Base-by-base conservation (phyloP, 2,329 filamentous ascomycete genomes). In the Ascochyta rabiei region DNA sequence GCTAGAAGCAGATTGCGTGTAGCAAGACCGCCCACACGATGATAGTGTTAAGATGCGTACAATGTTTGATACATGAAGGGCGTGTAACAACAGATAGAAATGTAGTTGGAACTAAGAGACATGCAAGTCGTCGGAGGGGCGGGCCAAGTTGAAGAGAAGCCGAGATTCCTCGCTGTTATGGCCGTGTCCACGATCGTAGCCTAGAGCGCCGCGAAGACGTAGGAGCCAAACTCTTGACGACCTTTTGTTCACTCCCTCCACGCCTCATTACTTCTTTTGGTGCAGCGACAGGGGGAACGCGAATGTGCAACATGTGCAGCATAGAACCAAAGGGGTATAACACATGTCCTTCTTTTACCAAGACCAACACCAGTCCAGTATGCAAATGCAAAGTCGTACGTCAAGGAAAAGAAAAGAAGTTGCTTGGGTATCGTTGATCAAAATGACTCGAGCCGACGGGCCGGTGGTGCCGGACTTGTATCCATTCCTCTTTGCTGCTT, bases 311-410 rank as follows among this genome's bases (percentile, higher is more conserved):
- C 23, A 18, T 15, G n/a, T n/a, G 40, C 34, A 21, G 39, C 26
- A 39, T 55, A 42, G 55, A 55, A 41, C 45, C 48, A 49, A 56
- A 40, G 54, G 62, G 63, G 63, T 66, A 66, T 66, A 62, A 56
- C 50, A 43, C 54, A 61, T 56, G 54, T 56, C 52, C 42, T 37
- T 53, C 40, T 60, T 60, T 57, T 56, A 48, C 58, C 49, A 56
- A 53, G 39, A 59, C 54, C 28, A 64, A 61, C 57, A 60, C 56
- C 60, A 54, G 53, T 43, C 34, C 54, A 51, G 59, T 57, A 61
- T 64, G 56, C 61, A 66, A 48, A 62, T 63, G 56, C 56, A 55
- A 46, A 54, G 44, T 48, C 42, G 45, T 58, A 49, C 35, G 38
- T 30, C 39, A 43, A 42, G 48, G 34, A 43, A 28, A 52, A 53